Percentiles rank a stretch among this genome's conserved stretches.
These are phyloP conservation scores for Eucalyptus camaldulensis DNA, from an alignment of 345 rosid species.

Conservation along the genomic window DNA sequence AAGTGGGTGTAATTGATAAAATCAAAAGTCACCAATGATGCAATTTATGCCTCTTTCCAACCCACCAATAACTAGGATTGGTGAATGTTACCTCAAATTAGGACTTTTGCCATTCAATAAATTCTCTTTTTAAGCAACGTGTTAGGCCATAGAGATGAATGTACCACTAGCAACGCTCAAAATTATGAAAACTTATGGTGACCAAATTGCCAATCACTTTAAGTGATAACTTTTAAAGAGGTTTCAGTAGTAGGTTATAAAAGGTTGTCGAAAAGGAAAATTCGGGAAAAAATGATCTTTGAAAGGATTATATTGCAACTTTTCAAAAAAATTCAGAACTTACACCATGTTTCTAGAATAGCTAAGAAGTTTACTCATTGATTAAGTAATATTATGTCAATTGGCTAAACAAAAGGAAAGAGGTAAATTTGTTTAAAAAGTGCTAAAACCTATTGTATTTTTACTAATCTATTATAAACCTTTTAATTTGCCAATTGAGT, in stretches of 20 bases:
- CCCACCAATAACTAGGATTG: neutral
- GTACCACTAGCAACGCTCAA: neutral
- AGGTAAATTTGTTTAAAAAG: neutral
- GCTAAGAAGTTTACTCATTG: neutral
- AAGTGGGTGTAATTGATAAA: neutral
- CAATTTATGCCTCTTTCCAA: neutral
- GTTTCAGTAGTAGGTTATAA: neutral
- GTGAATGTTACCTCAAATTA: neutral
- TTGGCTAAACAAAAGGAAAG: neutral
- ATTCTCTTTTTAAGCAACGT: neutral
- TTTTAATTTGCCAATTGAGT: too few species aligned
- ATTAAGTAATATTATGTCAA: neutral
- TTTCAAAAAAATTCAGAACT: neutral
- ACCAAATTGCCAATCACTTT: neutral
- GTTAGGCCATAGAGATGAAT: neutral
- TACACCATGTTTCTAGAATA: accelerated
- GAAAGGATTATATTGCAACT: neutral
- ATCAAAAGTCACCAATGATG: neutral
- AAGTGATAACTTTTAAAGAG: too few species aligned
- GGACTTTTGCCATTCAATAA: neutral
- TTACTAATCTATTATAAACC: accelerated
- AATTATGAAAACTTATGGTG: neutral
- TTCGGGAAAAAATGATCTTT: too few species aligned
- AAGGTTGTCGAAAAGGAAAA: neutral
- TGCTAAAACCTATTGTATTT: too few species aligned